A percentile compares a stretch with the other conserved stretches of the same genome.
These are phyloP conservation scores for Psilocybe sp. DNA, from an alignment of 768 basidiomycete genomes.

Conservation along the genomic window DNA sequence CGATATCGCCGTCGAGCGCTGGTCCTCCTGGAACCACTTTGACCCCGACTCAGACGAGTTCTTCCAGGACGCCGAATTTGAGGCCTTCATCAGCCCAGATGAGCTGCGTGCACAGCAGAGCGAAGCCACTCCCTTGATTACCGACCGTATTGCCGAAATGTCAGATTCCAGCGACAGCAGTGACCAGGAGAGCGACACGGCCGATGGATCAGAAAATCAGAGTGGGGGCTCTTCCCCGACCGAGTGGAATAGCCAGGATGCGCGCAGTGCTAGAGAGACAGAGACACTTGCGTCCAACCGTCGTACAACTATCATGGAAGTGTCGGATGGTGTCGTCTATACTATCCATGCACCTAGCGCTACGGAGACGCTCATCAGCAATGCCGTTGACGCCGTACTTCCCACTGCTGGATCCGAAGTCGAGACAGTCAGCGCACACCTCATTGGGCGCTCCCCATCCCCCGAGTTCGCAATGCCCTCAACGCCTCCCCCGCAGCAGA, in stretches of 20 bases:
- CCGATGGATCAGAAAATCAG: too few relatives aligned
- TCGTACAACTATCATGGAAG: too few relatives aligned
- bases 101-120: conserved; percentile 19
- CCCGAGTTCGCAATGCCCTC: conserved; percentile 13
- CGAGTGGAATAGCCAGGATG: too few relatives aligned
- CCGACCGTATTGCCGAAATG: conserved; percentile 27
- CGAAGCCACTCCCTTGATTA: conserved; percentile 18
- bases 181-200: conserved; percentile 27
- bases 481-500: conserved; percentile 20
- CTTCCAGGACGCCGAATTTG: conserved; percentile 59
- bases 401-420: too few relatives aligned
- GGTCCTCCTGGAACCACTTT: conserved; percentile 66
- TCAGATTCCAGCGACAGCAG: conserved; percentile 40
- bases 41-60: conserved; percentile 84
- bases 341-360: too few relatives aligned
- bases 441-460: conserved; percentile 22
- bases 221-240: too few relatives aligned
- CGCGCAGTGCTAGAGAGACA: too few relatives aligned
- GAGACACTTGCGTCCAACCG: too few relatives aligned
- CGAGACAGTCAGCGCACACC: neutral
- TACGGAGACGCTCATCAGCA: too few relatives aligned
- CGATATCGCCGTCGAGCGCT: conserved; percentile 44
- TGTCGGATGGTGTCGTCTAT: too few relatives aligned
- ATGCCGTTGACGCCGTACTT: too few relatives aligned
- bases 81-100: conserved; percentile 57